These are phyloP conservation scores for Passiflora organensis DNA, from an alignment of 345 rosid genomes.

Conservation along the genomic window DNA sequence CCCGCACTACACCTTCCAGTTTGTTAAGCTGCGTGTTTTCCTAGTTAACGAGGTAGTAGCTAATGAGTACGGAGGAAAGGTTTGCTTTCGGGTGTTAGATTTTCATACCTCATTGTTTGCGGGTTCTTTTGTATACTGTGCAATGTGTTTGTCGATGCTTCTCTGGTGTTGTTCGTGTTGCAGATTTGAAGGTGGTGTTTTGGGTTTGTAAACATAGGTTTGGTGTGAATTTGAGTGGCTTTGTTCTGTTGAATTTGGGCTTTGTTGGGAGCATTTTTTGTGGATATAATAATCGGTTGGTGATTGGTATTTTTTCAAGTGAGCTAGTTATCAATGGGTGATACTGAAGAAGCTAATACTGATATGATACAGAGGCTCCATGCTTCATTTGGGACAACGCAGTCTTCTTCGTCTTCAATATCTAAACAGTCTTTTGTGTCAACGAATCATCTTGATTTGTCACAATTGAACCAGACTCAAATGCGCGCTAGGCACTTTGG, in stretches of 20 bases:
- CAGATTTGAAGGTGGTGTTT: not conserved
- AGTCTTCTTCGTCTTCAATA: constrained; percentile 38
- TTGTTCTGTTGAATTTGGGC: not conserved
- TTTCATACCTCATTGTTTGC: not conserved
- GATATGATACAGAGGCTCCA: constrained; percentile 72
- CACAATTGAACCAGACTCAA: constrained; percentile 48
- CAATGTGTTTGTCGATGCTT: not conserved
- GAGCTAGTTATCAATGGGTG: constrained; percentile 44
- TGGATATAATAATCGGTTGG: not conserved
- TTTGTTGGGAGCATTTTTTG: constrained; percentile 4
- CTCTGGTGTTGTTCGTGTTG: not conserved
- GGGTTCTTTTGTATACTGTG: not conserved
- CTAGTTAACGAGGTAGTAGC: constrained; percentile 10
- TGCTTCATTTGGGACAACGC: constrained; percentile 47
- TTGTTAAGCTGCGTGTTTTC: not conserved
- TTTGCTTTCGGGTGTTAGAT: not conserved
- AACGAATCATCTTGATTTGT: constrained; percentile 46
- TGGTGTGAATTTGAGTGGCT: constrained; percentile 15
- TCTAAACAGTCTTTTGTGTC: constrained; percentile 41
- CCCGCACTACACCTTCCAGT: not conserved
- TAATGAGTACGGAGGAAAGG: constrained; percentile 7
- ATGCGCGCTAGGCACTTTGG: constrained; percentile 45
- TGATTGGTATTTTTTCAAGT: not conserved
- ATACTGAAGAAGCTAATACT: constrained; percentile 47
- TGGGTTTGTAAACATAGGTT: no score